Base-by-base conservation (phyloP, 1,139 yeast genomes). In the Pichia sp. region DNA sequence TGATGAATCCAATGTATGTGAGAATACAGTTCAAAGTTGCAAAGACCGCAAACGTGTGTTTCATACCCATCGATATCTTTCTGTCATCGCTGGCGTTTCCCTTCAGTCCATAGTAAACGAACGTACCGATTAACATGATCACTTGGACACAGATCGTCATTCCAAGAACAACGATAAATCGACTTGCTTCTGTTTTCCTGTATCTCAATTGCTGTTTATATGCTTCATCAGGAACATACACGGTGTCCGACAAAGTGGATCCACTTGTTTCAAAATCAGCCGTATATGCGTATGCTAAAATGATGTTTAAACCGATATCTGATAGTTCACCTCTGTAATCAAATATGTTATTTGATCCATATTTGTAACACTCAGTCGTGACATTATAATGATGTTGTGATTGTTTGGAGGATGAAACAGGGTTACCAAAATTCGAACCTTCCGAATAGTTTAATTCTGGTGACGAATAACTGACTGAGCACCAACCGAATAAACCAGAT, bases 251-350 rank as follows among this genome's bases (percentile, higher is more conserved):
- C 52, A 70, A 69, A 8, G 46, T 32, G 8, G 48, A 33, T 21
- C 38, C 40, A 18, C 39, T 30, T 5, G 30, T 24, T 4, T 27
- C 32, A n/a, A 45, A 49, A 21, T 40, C 36, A 1, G 52, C 46
- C 38, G 62, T 67, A 54, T 63, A 53, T 42, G 82, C 80, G 55
- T 77, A 77, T 0, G 79, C 75, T 36, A 79, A 58, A 8, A 79
- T 71, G 32, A 74, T 67, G 15, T 67, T 61, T 36, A 79, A 63
- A 7, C 79, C 78, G 22, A 72, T 66, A 0, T 59, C 47, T 6
- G 66, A 61, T 42, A 79, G 59, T 48, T 75, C 69, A 3, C 58
- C 55, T 35, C 77, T 63, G 55, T 79, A 80, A 58, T 79, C 78
- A 56, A 77, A 74, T 1, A 70, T 65, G 46, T 62, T 65, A 15